Evolutionary conservation across 805 yeast genomes (phyloP), one percentile per base, ranked within the genome.

Genomic region (Metschnikowia reukaufii): DNA sequence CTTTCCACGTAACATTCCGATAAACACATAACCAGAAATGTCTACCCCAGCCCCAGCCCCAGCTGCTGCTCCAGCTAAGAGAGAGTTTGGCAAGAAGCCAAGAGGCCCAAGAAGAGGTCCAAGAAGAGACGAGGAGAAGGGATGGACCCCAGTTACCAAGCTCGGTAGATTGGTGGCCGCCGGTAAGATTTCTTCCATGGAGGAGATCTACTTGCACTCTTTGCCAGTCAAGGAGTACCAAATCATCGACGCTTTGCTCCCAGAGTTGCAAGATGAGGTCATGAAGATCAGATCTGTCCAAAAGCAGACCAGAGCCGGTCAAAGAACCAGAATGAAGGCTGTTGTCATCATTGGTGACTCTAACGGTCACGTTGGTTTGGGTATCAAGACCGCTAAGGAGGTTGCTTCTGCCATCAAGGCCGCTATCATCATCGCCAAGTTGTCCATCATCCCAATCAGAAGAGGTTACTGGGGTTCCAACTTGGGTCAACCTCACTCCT

Each of bases 401-500:
- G 97, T 94, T 72, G 99, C 99, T 68, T 90, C 97, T 70, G 98
- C 99, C 74, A 94, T 94, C 83, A 90, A 96, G 82, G 97, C 98
- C 68, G 99, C 98, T 68, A 92, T 94, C 82, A 84, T 90, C 84
- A 90, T 94, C 73, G 99, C 99, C 77, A 94, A 94, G 84, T 85
- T 94, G 72, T 86, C 97, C 64, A 86, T 94, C 78, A 90, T 94
- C 75, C 99, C 99, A 74, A 92, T 94, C 82, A 92, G 99, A 86
- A 90, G 99, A 86, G 99, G 99, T 83, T 94, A 94, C 94, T 94
- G 99, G 99, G 99, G 99, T 81, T 79, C 96, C 76, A 89, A 90
- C 84, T 88, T 94, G 78, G 99, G 99, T 86, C 86, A 88, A 78
- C 99, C 99, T 73, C 99, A 94, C 87, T 88, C 99, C 63, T 86